A percentile compares a stretch with the other conserved stretches of the same genome.
phyloP scores from a whole-genome alignment of 768 basidiomycete species.

The Agrocybe praecox region DNA sequence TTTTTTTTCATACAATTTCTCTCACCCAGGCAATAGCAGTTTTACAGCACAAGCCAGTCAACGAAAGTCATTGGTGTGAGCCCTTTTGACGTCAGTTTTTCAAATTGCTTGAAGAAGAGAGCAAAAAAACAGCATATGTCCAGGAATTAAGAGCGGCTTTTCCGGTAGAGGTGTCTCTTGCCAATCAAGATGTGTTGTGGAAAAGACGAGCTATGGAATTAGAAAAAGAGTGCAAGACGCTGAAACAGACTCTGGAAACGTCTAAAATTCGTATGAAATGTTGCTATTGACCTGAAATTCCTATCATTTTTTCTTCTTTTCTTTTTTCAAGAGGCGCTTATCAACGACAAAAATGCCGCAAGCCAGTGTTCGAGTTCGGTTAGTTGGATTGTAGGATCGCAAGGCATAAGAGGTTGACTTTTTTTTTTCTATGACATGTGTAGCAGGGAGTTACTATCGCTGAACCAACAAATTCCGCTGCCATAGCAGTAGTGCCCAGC shows the following conservation, averaged over 20 bases:
- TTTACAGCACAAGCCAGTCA: slow-evolving; percentile 44
- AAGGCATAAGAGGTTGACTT: too few species aligned
- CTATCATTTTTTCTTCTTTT: neutral
- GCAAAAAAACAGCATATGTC: slow-evolving; percentile 47
- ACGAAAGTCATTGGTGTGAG: slow-evolving; percentile 44
- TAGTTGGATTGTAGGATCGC: neutral
- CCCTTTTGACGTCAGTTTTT: neutral
- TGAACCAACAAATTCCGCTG: neutral
- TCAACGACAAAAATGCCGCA: neutral
- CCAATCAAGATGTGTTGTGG: slow-evolving; percentile 34
- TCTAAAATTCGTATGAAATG: slow-evolving; percentile 13
- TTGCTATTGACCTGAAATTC: neutral
- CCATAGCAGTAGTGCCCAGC: neutral
- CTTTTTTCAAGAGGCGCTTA: neutral
- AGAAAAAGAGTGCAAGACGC: slow-evolving; percentile 36
- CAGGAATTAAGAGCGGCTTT: slow-evolving; percentile 36
- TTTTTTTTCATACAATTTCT: slow-evolving; percentile 3
- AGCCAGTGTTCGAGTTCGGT: neutral
- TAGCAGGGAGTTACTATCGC: neutral
- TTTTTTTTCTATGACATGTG: too few species aligned
- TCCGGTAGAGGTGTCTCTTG: slow-evolving; percentile 6
- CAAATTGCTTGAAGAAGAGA: neutral
- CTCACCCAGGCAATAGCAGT: slow-evolving; percentile 44
- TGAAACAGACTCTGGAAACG: slow-evolving; percentile 42
- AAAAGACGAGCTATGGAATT: slow-evolving; percentile 41